Conservation (phyloP, 257 asterid genomes). For the Jaltomata sinuosa region DNA sequence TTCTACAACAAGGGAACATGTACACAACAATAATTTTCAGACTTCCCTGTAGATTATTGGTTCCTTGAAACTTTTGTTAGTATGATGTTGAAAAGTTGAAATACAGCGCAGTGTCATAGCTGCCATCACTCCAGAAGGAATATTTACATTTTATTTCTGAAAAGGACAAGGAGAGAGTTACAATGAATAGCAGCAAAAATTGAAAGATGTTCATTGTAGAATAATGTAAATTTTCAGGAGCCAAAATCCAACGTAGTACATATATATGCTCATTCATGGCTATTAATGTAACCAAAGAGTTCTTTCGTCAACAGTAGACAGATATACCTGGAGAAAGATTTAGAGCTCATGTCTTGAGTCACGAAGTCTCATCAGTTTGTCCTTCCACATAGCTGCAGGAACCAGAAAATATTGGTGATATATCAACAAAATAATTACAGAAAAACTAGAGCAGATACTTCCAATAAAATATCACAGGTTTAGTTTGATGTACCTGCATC, state of each 20-base stretch:
- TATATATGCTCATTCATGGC: not conserved
- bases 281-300: not conserved
- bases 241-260: not conserved
- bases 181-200: not conserved
- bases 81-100: not conserved
- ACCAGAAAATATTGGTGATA: not conserved
- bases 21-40: not conserved
- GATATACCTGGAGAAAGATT: not conserved
- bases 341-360: conserved; percentile 5
- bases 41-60: not conserved
- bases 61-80: not conserved
- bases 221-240: not conserved
- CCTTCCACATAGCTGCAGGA: conserved; percentile 27
- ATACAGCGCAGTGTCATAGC: not conserved
- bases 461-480: not conserved
- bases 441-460: not conserved
- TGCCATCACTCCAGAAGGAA: not conserved
- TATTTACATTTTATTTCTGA: not conserved
- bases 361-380: conserved; percentile 29
- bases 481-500: conserved; percentile 28
- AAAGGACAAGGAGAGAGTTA: not conserved
- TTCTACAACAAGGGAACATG: not conserved
- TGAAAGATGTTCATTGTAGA: not conserved
- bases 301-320: not conserved
- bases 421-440: not conserved